Conservation (phyloP, 2,329 filamentous ascomycete species). For the Botryotinia narcissicola region DNA sequence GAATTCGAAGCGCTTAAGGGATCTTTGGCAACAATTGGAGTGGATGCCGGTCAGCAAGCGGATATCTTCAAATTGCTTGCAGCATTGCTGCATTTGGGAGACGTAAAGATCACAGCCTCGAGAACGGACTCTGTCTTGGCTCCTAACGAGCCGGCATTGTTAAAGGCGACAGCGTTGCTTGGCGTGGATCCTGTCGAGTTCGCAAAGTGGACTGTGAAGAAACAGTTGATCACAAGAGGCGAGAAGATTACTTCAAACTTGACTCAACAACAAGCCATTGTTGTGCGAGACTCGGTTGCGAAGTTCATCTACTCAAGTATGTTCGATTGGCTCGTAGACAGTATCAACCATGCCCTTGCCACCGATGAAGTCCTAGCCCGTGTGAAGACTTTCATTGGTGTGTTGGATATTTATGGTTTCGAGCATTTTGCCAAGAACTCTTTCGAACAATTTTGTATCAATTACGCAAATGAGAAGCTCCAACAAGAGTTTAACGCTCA, state of each 20-base stretch:
- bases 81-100: conserved; percentile 89
- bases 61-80: conserved; percentile 90
- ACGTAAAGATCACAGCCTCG: conserved; percentile 91
- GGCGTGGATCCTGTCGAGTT: conserved; percentile 86
- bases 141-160: conserved; percentile 75
- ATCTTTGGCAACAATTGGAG: conserved; percentile 85
- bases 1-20: conserved; percentile 88
- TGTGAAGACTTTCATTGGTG: conserved; percentile 90
- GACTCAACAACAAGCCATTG: conserved; percentile 86
- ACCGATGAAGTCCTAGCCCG: conserved; percentile 81
- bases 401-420: conserved; percentile 98
- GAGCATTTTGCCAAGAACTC: conserved; percentile 99
- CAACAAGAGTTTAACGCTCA: conserved; percentile 99
- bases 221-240: conserved; percentile 91
- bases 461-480: conserved; percentile 98
- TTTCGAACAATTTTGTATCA: conserved; percentile 99
- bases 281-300: conserved; percentile 94
- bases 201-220: conserved; percentile 98
- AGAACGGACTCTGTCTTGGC: conserved; percentile 83
- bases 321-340: conserved; percentile 99
- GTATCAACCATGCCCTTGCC: conserved; percentile 87
- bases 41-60: conserved; percentile 68
- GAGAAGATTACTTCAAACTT: conserved; percentile 98
- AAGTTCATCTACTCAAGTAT: conserved; percentile 98
- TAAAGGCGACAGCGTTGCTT: conserved; percentile 77